These are phyloP conservation scores for Brassica carinata DNA, from an alignment of 345 rosid genomes.

Conservation along the genomic window DNA sequence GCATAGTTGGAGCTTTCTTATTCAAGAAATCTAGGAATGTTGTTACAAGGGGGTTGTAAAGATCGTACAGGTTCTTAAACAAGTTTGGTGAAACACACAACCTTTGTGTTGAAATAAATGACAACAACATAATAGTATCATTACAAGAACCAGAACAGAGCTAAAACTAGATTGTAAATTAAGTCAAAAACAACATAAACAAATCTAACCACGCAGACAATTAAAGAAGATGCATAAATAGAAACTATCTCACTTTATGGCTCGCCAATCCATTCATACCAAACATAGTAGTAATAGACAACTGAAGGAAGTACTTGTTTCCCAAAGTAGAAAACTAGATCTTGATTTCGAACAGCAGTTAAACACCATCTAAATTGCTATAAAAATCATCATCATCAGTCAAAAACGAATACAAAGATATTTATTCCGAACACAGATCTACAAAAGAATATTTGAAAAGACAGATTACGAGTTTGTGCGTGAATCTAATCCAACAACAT, in stretches of 20 bases:
- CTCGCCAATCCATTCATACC: slow-evolving; percentile 20
- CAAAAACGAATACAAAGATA: background rate
- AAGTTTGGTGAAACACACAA: background rate
- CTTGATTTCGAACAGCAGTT: background rate
- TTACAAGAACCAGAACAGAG: background rate
- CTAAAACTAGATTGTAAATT: background rate
- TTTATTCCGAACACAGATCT: slow-evolving; percentile 14
- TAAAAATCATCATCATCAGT: background rate
- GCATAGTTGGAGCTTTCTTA: background rate
- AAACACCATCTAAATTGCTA: background rate
- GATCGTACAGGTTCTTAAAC: background rate
- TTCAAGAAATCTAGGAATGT: background rate
- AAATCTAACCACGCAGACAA: background rate
- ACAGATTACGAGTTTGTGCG: slow-evolving; percentile 43
- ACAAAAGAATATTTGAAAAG: slow-evolving; percentile 17
- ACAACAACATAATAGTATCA: background rate
- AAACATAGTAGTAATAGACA: slow-evolving; percentile 3
- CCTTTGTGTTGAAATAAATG: background rate
- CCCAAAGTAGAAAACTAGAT: slow-evolving; percentile 25
- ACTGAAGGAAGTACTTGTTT: background rate
- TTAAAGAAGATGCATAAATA: background rate
- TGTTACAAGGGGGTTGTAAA: background rate
- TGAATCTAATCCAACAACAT: slow-evolving; percentile 39
- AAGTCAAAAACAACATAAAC: background rate
- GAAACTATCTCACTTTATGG: background rate